A percentile compares a stretch with the other conserved stretches of the same genome.
These are phyloP conservation scores for Phialocephala sp. DNA, from an alignment of 2,329 filamentous ascomycete genomes.

Conservation along the genomic window DNA sequence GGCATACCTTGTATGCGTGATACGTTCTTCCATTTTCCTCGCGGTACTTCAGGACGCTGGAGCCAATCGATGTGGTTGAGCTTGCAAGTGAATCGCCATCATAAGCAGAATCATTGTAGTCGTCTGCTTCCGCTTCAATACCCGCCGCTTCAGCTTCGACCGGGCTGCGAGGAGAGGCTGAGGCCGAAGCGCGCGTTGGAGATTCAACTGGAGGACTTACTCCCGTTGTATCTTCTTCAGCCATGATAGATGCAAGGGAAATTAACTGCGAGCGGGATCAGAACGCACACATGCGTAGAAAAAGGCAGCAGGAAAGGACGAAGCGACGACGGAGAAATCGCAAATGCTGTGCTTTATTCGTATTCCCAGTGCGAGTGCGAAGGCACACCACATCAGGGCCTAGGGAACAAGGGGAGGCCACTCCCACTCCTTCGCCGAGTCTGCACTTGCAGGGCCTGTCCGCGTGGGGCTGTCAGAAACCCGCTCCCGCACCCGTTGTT, in stretches of 20 bases:
- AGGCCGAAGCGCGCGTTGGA: background rate
- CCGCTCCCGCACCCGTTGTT: too few species aligned
- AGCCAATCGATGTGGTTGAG: conserved; percentile 21
- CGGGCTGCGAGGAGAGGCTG: background rate
- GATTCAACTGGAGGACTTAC: background rate
- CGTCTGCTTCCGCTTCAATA: conserved; percentile 15
- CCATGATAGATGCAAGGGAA: background rate
- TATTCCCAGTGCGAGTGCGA: too few species aligned
- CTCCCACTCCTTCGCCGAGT: too few species aligned
- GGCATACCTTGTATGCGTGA: conserved; percentile 28
- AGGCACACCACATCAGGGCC: too few species aligned
- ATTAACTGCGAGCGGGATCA: background rate
- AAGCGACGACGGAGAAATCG: too few species aligned
- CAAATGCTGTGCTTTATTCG: too few species aligned
- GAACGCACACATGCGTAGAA: too few species aligned
- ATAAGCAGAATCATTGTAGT: conserved; percentile 15
- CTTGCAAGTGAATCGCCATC: conserved; percentile 11
- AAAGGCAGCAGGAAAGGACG: too few species aligned
- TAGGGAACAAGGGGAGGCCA: too few species aligned
- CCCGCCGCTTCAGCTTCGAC: background rate
- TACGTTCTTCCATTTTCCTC: conserved; percentile 48
- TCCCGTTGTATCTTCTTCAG: background rate
- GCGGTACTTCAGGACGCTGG: conserved; percentile 44
- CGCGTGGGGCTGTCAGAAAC: too few species aligned
- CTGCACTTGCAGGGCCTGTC: too few species aligned